These are phyloP conservation scores for Blastobotrys malaysiensis DNA, from an alignment of 1,139 yeast genomes.

Conservation along the genomic window DNA sequence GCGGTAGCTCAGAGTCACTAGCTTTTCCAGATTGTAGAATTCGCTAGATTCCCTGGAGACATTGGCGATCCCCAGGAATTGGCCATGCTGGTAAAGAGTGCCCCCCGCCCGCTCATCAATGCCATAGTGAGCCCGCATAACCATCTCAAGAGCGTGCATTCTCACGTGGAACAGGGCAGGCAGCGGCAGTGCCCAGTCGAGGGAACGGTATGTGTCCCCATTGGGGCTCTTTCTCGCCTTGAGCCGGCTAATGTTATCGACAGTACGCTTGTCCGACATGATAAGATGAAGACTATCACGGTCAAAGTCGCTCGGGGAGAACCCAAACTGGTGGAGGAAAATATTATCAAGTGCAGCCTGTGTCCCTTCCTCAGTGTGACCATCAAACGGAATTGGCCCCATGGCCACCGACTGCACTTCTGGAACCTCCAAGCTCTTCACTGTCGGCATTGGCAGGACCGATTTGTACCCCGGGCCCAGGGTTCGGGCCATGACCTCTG, in stretches of 20 bases:
- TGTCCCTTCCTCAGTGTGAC: conserved; percentile 9
- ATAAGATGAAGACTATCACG: conserved; percentile 9
- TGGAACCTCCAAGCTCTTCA: conserved; percentile 1
- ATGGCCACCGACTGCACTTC: background rate
- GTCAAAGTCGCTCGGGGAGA: conserved; percentile 1
- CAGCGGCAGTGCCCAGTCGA: conserved; percentile 9
- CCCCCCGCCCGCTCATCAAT: conserved; percentile 10
- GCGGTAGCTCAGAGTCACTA: conserved; percentile 6
- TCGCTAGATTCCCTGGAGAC: conserved; percentile 8
- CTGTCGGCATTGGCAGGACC: conserved; percentile 6
- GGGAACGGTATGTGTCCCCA: conserved; percentile 2
- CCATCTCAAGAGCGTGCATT: conserved; percentile 11
- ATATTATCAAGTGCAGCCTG: conserved; percentile 9
- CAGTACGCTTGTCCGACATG: conserved; percentile 8
- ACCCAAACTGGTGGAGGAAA: conserved; percentile 2
- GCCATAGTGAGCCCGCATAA: conserved; percentile 8
- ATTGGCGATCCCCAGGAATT: conserved; percentile 4
- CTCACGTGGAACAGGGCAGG: conserved; percentile 9
- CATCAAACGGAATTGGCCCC: conserved; percentile 8
- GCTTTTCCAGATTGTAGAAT: conserved; percentile 7
- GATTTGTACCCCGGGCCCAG: background rate
- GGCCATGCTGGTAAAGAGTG: conserved; percentile 8
- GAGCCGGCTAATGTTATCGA: conserved; percentile 7
- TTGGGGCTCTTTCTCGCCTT: conserved; percentile 6
- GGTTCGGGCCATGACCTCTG: background rate